Evolutionary conservation across 352 stramenopile genomes (phyloP).

Genomic region (Achlya hypogyna): DNA sequence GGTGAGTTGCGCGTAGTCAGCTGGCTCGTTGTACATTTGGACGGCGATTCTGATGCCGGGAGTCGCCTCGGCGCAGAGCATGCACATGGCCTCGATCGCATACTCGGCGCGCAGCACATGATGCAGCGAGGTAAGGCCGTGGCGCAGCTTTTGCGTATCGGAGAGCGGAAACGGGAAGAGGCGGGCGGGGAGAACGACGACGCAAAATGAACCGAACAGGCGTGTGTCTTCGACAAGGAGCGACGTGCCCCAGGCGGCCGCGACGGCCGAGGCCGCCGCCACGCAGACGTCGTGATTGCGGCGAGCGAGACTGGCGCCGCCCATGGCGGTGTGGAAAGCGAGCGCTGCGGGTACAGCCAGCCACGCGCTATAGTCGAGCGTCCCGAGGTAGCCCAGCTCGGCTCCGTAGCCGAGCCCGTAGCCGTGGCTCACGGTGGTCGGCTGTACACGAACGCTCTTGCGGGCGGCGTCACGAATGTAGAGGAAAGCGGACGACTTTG

Average conservation of each 20-base stretch:
- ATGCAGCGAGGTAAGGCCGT: not conserved
- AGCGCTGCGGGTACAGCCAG: not conserved
- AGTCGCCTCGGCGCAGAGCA: not conserved
- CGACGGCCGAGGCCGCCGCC: constrained; percentile 13
- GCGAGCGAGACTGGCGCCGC: constrained; percentile 18
- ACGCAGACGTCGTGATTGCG: constrained; percentile 28
- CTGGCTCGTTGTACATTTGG: constrained; percentile 19
- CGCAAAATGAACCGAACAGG: constrained; percentile 4
- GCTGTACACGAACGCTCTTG: not conserved
- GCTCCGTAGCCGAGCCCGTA: not conserved
- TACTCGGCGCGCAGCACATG: not conserved
- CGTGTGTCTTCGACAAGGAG: not conserved
- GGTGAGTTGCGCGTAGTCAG: constrained; percentile 4
- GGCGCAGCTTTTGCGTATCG: not conserved
- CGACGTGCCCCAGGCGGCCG: constrained; percentile 14
- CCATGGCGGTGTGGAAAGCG: constrained; percentile 11
- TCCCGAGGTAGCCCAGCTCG: constrained; percentile 5
- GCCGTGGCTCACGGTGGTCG: constrained; percentile 2
- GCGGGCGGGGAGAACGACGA: not conserved
- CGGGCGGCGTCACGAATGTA: constrained; percentile 10
- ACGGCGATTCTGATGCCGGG: not conserved
- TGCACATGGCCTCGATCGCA: constrained; percentile 4
- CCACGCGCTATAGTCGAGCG: constrained; percentile 8
- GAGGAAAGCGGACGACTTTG: constrained; percentile 16
- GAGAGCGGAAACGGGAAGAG: not conserved